phyloP scores from a whole-genome alignment of 495 filamentous ascomycete genomes.

The Penicillium canescens region DNA sequence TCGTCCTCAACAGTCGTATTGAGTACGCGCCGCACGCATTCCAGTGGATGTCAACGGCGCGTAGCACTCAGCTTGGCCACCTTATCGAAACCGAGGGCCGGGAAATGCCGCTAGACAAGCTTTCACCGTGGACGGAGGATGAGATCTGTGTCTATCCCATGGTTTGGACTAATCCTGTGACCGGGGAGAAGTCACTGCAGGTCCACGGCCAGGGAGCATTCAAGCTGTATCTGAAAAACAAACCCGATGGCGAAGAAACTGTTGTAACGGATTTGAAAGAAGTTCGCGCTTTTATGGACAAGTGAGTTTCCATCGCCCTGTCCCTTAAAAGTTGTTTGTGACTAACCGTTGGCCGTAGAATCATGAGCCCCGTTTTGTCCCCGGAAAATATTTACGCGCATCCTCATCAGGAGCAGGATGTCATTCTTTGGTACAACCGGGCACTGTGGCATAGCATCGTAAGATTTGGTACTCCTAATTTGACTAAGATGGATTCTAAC shows the following conservation, averaged over 20 bases:
- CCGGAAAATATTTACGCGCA: slow-evolving; percentile 31
- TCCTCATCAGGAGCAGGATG: slow-evolving; percentile 28
- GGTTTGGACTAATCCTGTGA: slow-evolving; percentile 34
- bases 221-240: slow-evolving; percentile 34
- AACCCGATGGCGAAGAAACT: slow-evolving; percentile 24
- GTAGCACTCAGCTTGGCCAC: slow-evolving; percentile 26
- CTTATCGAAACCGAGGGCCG: slow-evolving; percentile 25
- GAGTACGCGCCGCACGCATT: slow-evolving; percentile 34
- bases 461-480: not conserved
- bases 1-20: slow-evolving; percentile 26
- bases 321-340: not conserved
- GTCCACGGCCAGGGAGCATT: slow-evolving; percentile 39
- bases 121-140: slow-evolving; percentile 21
- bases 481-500: too few species aligned
- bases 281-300: not conserved
- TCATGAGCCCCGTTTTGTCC: slow-evolving; percentile 23
- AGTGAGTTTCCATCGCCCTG: not conserved
- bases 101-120: slow-evolving; percentile 27
- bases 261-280: slow-evolving; percentile 27
- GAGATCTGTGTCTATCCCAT: slow-evolving; percentile 30
- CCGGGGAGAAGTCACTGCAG: slow-evolving; percentile 38
- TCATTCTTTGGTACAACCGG: slow-evolving; percentile 33
- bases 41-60: slow-evolving; percentile 33
- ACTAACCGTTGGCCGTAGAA: slow-evolving; percentile 20
- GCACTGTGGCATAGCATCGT: slow-evolving; percentile 30